Base-by-base conservation (phyloP, 768 basidiomycete species). In the Trametes villosa region DNA sequence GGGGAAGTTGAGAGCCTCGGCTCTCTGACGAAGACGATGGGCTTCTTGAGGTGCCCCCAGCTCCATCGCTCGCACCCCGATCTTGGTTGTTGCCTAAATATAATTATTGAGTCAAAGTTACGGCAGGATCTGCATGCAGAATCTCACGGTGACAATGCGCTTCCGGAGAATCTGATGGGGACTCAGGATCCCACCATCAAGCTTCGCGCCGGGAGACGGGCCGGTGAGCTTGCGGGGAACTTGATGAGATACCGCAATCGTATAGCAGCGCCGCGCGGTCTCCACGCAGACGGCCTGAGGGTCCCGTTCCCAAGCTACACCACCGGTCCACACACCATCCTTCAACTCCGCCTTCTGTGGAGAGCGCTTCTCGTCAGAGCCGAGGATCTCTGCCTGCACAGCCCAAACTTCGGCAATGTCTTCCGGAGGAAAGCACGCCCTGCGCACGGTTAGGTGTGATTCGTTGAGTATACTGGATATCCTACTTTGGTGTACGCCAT, bases 1-100 rank as follows among this genome's bases (percentile, higher is more conserved):
- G 18, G 49, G 49, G 22, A 50, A 50, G 31, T 50, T 50, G 49
- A 50, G 31, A 4, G 20, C 49, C 33, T 50, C 49, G 4, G 49
- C 49, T 20, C 20, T 20, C 49, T 50, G 24, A 4, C 45, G 45
- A 27, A 46, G 45, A 26, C 12, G 45, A 3, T 4, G 6, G 13
- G 24, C 45, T 27, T 46, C 45, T 13, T 9, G 12, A 2, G 45
- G 45, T 27, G 45, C 45, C 8, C 45, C 26, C 4, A 15, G 9
- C 3, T 5, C 13, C 45, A 46, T 46, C 8, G 27, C 24, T 2
- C 3, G 9, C 12, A 29, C n/a, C 24, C 45, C 45, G 3, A 46
- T 26, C 2, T 26, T 11, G 3, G 45, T 26, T 13, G 45, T n/a
- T 11, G 29, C 45, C 45, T 46, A 26, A 2, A 27, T 3, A 38